Evolutionary conservation across 2,329 filamentous ascomycete species (phyloP), one percentile per base, ranked within the genome.

Genomic region (Colletotrichum orchidophilum): DNA sequence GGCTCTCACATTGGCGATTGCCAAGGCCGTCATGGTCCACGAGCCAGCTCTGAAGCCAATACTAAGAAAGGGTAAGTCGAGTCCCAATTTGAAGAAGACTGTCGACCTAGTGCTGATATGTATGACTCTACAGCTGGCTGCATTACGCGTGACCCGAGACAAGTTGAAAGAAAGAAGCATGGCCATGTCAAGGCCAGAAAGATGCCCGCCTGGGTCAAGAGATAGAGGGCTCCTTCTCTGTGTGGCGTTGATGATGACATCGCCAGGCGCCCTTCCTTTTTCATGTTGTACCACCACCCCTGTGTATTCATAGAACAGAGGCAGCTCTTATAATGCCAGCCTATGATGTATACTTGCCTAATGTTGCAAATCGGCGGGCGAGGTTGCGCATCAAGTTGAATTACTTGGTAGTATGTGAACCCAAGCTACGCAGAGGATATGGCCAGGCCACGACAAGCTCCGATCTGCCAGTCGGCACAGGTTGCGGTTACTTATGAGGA

Each of bases 191-290:
- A 99, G 89, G 96, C 96, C 70, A 93, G 96, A 84, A 99, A 99
- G 91, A 97, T 93, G 91, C 96, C 96, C 72, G 90, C 96, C 77
- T 99, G 97, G 96, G 95, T 98, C 88, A 98, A 98, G 91, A 85
- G 88, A 84, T 91, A 87, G 79, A 66, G 71, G 71, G 70, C 58
- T 74, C 69, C 35, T 13, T 18, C 52, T 26, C 26, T 12, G 6
- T 15, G 52, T 24, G 29, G 26, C 27, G 24, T 31, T 31, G 60
- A 39, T 27, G 31, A 50, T 26, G 53, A 49, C 13, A 24, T 27
- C 15, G 52, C 24, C 35, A 15, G 52, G 13, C 60, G 58, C 13
- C 42, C 26, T 58, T 11, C 39, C 6, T 50, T 18, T 55, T 57
- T 52, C 15, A 59, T 59, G 54, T 60, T 72, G 70, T 72, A 66